phyloP scores from a whole-genome alignment of 495 filamentous ascomycete genomes.

The Penicillium alfredii region DNA sequence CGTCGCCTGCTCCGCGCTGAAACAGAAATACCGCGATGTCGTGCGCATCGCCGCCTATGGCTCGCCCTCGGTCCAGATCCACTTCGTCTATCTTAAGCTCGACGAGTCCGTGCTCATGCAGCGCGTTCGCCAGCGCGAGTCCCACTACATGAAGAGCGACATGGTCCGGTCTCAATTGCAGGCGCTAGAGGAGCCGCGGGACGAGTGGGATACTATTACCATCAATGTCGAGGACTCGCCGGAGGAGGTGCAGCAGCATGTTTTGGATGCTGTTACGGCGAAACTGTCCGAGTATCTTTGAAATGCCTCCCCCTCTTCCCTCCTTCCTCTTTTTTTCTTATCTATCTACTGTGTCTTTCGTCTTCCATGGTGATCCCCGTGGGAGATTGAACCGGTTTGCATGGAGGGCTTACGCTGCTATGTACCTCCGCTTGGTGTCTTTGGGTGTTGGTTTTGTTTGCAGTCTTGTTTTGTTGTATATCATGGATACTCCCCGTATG shows the following conservation, averaged over 20 bases:
- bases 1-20: slow-evolving; percentile 91
- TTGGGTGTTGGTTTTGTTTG: slow-evolving; percentile 11
- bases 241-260: slow-evolving; percentile 61
- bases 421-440: no score
- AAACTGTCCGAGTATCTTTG: slow-evolving; percentile 32
- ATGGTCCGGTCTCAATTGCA: slow-evolving; percentile 96
- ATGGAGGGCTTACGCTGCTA: no score
- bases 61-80: slow-evolving; percentile 68
- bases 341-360: no score
- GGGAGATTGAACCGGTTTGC: slow-evolving; percentile 5
- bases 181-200: slow-evolving; percentile 72
- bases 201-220: slow-evolving; percentile 78
- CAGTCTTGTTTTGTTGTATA: slow-evolving; percentile 8
- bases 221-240: slow-evolving; percentile 67
- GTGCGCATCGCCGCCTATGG: slow-evolving; percentile 83
- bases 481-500: slow-evolving; percentile 3
- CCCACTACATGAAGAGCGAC: slow-evolving; percentile 93
- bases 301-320: no score
- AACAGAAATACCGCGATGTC: slow-evolving; percentile 96
- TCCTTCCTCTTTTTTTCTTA: no score
- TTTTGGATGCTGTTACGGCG: slow-evolving; percentile 48
- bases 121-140: slow-evolving; percentile 65
- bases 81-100: slow-evolving; percentile 89
- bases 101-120: slow-evolving; percentile 65
- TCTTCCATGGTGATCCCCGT: no score